A percentile compares a stretch with the other conserved stretches of the same genome.
These are phyloP conservation scores for Peronosclerospora sorghi DNA, from an alignment of 352 stramenopile genomes.

Conservation along the genomic window DNA sequence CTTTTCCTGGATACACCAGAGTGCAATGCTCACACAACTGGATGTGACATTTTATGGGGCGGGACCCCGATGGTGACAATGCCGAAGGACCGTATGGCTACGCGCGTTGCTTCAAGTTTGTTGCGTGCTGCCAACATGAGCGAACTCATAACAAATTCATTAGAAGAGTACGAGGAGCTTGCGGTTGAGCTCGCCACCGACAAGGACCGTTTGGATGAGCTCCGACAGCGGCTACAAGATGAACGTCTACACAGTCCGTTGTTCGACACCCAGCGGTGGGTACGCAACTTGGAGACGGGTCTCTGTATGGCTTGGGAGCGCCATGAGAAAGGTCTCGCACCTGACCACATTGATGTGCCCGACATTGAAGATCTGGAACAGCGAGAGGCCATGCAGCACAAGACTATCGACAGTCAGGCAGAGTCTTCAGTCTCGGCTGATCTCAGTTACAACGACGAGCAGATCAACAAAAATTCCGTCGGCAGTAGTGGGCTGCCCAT, in stretches of 20 bases:
- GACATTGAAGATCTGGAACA: slow-evolving; percentile 53
- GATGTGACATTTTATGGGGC: slow-evolving; percentile 88
- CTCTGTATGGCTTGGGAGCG: slow-evolving; percentile 60
- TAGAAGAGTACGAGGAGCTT: slow-evolving; percentile 87
- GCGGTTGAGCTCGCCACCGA: slow-evolving; percentile 84
- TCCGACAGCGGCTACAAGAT: slow-evolving; percentile 66
- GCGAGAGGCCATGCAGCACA: slow-evolving; percentile 10
- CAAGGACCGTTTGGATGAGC: slow-evolving; percentile 66
- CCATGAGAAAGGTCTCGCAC: slow-evolving; percentile 48
- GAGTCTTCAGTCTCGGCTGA: not conserved
- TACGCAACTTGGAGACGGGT: slow-evolving; percentile 77
- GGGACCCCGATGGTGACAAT: slow-evolving; percentile 87
- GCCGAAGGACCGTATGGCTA: slow-evolving; percentile 84
- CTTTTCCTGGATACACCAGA: slow-evolving; percentile 88
- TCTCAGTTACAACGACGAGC: slow-evolving; percentile 1
- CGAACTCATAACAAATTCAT: slow-evolving; percentile 62
- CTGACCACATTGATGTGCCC: slow-evolving; percentile 72
- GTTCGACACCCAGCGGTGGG: slow-evolving; percentile 77
- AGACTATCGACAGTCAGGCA: slow-evolving; percentile 5
- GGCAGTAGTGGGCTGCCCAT: slow-evolving; percentile 25
- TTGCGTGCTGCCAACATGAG: slow-evolving; percentile 66
- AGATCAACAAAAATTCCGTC: slow-evolving; percentile 1
- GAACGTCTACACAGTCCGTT: slow-evolving; percentile 49
- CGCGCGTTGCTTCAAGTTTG: slow-evolving; percentile 81
- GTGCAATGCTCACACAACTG: slow-evolving; percentile 88